Conservation (phyloP, 192 early-diverging fungal species). For the Coemansia erecta region DNA sequence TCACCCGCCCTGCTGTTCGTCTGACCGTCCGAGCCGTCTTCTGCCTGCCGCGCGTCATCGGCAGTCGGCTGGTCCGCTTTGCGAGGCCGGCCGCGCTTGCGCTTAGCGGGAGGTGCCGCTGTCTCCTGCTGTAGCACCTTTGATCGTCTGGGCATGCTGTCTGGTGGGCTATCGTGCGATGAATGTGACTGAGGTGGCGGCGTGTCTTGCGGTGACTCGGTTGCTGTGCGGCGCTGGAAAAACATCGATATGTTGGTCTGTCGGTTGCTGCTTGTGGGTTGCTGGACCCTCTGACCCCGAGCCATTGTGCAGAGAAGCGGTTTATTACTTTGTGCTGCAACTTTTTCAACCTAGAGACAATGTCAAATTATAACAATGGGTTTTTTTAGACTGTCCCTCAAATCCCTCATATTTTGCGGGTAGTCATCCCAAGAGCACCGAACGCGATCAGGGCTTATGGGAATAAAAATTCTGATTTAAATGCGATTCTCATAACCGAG, state of each 20-base stretch:
- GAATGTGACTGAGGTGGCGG: background rate
- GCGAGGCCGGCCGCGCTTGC: slow-evolving; percentile 5
- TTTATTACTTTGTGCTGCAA: too few species aligned
- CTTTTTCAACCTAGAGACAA: too few species aligned
- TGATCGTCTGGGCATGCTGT: background rate
- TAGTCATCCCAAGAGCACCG: too few species aligned
- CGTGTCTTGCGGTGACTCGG: background rate
- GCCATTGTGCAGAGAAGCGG: too few species aligned
- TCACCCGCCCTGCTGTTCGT: too few species aligned
- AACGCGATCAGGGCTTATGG: too few species aligned
- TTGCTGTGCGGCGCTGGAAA: background rate
- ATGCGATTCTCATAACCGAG: too few species aligned
- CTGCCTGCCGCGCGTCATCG: background rate
- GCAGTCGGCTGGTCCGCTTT: background rate
- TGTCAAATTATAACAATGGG: too few species aligned
- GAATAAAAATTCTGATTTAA: too few species aligned
- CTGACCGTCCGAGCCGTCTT: too few species aligned
- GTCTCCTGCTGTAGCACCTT: background rate
- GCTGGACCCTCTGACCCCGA: background rate
- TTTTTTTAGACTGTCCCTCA: too few species aligned
- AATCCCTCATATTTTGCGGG: too few species aligned
- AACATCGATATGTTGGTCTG: slow-evolving; percentile 2
- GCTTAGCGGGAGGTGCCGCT: background rate
- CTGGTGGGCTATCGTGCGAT: background rate
- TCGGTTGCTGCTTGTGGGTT: slow-evolving; percentile 1